Base-by-base conservation (phyloP, 2,329 filamentous ascomycete species). In the Talaromyces sp. region DNA sequence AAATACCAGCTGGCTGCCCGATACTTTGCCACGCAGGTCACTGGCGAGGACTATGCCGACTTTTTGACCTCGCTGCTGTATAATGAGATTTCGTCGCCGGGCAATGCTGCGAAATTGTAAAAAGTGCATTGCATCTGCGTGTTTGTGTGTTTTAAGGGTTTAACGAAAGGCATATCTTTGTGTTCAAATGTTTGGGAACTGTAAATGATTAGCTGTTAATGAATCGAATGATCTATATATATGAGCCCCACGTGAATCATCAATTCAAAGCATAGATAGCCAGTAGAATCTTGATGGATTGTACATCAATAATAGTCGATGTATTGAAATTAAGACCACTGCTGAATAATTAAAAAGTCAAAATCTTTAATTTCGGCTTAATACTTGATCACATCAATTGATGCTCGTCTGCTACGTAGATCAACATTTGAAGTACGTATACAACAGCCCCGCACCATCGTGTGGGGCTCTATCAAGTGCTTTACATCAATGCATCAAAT, bases 1-100 rank as follows among this genome's bases (percentile, higher is more conserved):
- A 97, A 97, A 83, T 97, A 84, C 80, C 86, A 89, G 63, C 84
- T 96, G 58, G 95, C 95, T 0, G 91, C 91, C 1, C 89, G 96
- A 78, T 98, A 98, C 80, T 97, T 98, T 73, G 87, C 91, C 36
- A 82, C 86, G 53, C 95, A 99, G 82, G 90, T 98, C 62, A 98
- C 93, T 3, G 95, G 95, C 61, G 95, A 98, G 82, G 93, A 97
- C 68, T 98, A 98, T 76, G 92, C 93, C 13, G 95, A 99, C 77
- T 98, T 98, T 81, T 78, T 99, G 81, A 97, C 69, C 44, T 66
- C 58, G 28, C 52, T 64, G 59, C 52, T 64, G 27, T 64, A 64
- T 55, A 62, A 76, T 32, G 73, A 76, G 68, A 76, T 76, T 61
- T 75, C 73, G 39, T 85, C 86, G 63, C 83, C 90, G 62, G 89